Evolutionary conservation across 768 basidiomycete genomes (phyloP).

Genomic region (Leccinum truebloodii): DNA sequence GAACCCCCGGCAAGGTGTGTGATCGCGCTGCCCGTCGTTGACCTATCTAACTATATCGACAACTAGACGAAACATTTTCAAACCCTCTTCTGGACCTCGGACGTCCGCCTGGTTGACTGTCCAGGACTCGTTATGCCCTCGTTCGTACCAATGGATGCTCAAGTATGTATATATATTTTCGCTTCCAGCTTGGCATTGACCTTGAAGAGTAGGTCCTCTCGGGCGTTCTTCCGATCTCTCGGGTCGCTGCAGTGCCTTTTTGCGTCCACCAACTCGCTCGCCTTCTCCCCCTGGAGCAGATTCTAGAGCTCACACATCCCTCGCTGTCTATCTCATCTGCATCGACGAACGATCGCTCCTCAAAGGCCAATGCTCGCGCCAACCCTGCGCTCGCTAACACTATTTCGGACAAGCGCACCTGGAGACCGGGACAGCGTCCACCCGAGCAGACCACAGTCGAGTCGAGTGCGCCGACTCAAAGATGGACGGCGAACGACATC

Average conservation of each 20-base stretch:
- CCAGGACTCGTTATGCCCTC: slow-evolving; percentile 94
- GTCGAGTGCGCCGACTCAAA: slow-evolving; percentile 9
- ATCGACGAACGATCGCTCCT: neutral
- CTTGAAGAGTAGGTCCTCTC: slow-evolving; percentile 33
- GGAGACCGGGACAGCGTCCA: slow-evolving; percentile 53
- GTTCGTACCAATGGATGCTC: slow-evolving; percentile 78
- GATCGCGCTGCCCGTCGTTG: neutral
- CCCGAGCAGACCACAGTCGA: slow-evolving; percentile 16
- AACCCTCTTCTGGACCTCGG: slow-evolving; percentile 85
- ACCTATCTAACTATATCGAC: neutral
- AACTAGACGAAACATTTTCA: slow-evolving; percentile 91
- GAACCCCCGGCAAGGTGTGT: slow-evolving; percentile 81
- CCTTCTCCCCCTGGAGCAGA: slow-evolving; percentile 74
- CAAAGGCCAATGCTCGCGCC: slow-evolving; percentile 3
- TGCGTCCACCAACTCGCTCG: slow-evolving; percentile 73
- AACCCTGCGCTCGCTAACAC: neutral
- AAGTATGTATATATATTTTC: slow-evolving; percentile 43
- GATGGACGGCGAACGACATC: slow-evolving; percentile 88
- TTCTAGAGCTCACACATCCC: slow-evolving; percentile 62
- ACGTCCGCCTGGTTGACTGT: slow-evolving; percentile 91
- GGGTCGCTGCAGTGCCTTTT: slow-evolving; percentile 79
- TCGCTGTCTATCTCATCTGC: slow-evolving; percentile 21
- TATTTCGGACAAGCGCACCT: slow-evolving; percentile 72
- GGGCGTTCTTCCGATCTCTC: slow-evolving; percentile 77
- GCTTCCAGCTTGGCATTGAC: neutral